Evolutionary conservation across 2,329 filamentous ascomycete genomes (phyloP), one percentile per base, ranked within the genome.

Genomic region (Trichophyton mentagrophytes): DNA sequence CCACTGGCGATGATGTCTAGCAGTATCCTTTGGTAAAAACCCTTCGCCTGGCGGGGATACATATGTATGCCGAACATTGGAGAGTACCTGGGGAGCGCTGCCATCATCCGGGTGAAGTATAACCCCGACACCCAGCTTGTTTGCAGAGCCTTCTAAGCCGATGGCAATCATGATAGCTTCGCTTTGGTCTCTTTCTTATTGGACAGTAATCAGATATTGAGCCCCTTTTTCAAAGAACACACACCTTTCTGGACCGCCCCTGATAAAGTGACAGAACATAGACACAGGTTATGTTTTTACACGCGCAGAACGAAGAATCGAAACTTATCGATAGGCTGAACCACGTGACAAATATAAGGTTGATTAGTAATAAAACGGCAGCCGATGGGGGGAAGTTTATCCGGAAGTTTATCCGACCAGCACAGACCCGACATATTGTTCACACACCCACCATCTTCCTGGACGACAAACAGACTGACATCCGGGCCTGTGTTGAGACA

Each of bases 1-100:
- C 85, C 88, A 89, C 70, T 84, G 72, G 65, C 93, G 86, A 80
- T 99, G 93, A 76, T 99, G 93, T 59, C 84, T 83, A 15, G 93
- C 93, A 0, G 92, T 96, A 77, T 99, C 93, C 72, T 97, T 96
- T 64, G 93, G 93, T 3, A 97, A 82, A 76, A 99, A 97, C 3
- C 93, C 93, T 63, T 91, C 88, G 49, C 93, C 93, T 0, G 93
- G 90, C 3, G 93, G 92, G 51, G 92, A 89, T 68, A 87, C 81
- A 77, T 92, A 99, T 20, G 93, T 99, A 77, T 97, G 88, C 60
- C 93, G 88, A 66, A 99, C 82, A 78, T 99, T 99, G 71, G 91
- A 86, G 66, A 99, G 89, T 71, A 99, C 86, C 66, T 80, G 77
- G 20, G 87, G 82, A 42, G 80, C 76, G 62, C 77, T 74, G 69